Percentiles rank a stretch among this genome's conserved stretches.
Evolutionary conservation across 306 rosid genomes (phyloP).

Genomic region (Quillaja saponaria): DNA sequence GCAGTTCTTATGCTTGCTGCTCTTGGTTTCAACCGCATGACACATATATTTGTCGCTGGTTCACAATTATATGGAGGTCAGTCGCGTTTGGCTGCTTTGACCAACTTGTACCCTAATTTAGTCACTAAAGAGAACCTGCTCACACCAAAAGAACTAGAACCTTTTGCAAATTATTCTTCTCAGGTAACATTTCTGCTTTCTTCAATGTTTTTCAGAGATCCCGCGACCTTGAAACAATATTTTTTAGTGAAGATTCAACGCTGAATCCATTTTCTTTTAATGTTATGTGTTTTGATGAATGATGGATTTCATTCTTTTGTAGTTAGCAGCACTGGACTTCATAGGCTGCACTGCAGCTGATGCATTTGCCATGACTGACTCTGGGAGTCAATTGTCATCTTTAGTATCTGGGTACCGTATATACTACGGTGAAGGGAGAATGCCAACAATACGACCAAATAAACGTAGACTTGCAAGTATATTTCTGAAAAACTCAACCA

Average conservation of each 20-base stretch:
- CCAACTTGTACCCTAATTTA: conserved; percentile 80
- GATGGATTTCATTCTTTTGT: conserved; percentile 15
- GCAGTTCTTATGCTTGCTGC: conserved; percentile 93
- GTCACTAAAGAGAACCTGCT: conserved; percentile 95
- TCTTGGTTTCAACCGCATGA: conserved; percentile 90
- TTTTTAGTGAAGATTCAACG: neutral
- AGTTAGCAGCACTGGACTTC: conserved; percentile 96
- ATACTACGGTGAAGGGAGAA: conserved; percentile 87
- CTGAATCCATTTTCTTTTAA: neutral
- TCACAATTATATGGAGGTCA: conserved; percentile 86
- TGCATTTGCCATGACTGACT: conserved; percentile 99
- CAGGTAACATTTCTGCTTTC: conserved; percentile 58
- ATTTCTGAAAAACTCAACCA: conserved; percentile 69
- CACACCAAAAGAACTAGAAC: conserved; percentile 66
- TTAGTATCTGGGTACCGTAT: conserved; percentile 85
- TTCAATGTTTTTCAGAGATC: conserved; percentile 20
- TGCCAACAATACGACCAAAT: conserved; percentile 95
- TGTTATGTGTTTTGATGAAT: neutral
- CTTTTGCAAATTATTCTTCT: conserved; percentile 81
- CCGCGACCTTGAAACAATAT: neutral
- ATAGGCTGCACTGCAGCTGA: conserved; percentile 90
- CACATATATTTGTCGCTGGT: conserved; percentile 84
- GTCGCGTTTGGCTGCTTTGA: conserved; percentile 74
- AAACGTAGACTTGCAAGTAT: conserved; percentile 87
- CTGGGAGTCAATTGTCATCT: conserved; percentile 95